These are phyloP conservation scores for Paramecium biaurelia DNA, from an alignment of 73 alveolate genomes.

Conservation along the genomic window DNA sequence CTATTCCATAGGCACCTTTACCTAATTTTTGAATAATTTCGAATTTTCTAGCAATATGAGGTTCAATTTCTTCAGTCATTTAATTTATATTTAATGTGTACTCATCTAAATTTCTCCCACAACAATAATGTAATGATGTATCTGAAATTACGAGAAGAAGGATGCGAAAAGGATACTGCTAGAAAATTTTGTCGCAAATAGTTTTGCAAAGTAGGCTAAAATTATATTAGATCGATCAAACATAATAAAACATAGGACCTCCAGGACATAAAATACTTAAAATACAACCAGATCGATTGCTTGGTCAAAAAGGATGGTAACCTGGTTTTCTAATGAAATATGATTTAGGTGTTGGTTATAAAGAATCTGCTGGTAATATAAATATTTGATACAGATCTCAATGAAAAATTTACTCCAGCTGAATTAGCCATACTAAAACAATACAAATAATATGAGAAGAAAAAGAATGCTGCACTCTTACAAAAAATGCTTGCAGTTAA, in stretches of 20 bases:
- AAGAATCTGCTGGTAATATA: neutral
- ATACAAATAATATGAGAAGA: neutral
- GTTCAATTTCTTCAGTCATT: conserved; percentile 88
- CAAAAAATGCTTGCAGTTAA: conserved; percentile 3
- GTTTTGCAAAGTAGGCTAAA: neutral
- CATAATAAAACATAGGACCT: conserved; percentile 16
- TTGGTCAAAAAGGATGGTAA: conserved; percentile 41
- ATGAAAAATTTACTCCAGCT: conserved; percentile 26
- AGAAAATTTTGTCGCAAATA: neutral
- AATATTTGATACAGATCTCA: neutral
- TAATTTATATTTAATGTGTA: neutral
- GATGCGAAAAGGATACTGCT: neutral
- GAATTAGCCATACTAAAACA: neutral
- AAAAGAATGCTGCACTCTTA: neutral
- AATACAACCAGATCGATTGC: conserved; percentile 22
- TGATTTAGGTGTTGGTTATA: conserved; percentile 21
- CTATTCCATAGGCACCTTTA: conserved; percentile 95
- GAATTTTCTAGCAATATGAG: conserved; percentile 83
- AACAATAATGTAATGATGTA: neutral
- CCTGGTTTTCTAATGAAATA: conserved; percentile 2
- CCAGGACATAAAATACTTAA: conserved; percentile 5
- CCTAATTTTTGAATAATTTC: conserved; percentile 87
- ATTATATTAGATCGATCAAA: neutral
- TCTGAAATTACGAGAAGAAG: neutral
- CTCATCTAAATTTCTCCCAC: neutral